Evolutionary conservation across 129 eudicot genomes (phyloP).

Genomic region (Apium graveolens): DNA sequence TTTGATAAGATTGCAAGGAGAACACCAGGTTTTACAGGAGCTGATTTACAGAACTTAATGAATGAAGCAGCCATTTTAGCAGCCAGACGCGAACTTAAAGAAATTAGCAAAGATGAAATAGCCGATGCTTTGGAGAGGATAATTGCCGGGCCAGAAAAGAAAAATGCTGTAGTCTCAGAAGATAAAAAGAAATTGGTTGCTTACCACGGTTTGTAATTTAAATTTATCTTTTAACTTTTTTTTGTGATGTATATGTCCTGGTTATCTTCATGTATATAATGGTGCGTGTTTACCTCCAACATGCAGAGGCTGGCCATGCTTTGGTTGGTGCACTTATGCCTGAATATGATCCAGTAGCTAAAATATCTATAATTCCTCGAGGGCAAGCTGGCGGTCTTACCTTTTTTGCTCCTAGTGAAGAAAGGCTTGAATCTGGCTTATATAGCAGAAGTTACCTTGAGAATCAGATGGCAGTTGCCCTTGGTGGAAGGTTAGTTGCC

Average conservation of each 20-base stretch:
- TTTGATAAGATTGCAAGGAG: constrained; percentile 86
- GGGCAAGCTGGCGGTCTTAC: constrained; percentile 99
- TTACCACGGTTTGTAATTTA: constrained; percentile 57
- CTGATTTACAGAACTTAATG: constrained; percentile 89
- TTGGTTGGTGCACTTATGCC: constrained; percentile 99
- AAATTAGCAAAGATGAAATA: constrained; percentile 95
- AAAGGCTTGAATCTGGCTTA: constrained; percentile 91
- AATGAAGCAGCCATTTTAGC: constrained; percentile 99
- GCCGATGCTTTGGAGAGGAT: constrained; percentile 93
- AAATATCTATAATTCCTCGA: constrained; percentile 95
- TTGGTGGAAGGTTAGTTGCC: constrained; percentile 81
- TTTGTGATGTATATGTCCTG: not conserved
- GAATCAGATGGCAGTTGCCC: constrained; percentile 98
- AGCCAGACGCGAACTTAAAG: constrained; percentile 95
- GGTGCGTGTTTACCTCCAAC: not conserved
- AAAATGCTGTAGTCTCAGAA: constrained; percentile 92
- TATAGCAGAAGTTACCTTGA: constrained; percentile 94
- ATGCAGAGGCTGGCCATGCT: constrained; percentile 99
- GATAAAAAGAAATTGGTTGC: constrained; percentile 94
- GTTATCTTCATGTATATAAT: not conserved
- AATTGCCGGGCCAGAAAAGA: constrained; percentile 97
- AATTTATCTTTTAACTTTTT: not conserved
- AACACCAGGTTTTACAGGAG: constrained; percentile 94
- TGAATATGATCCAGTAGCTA: constrained; percentile 94
- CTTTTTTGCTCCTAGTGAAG: constrained; percentile 96